Percentiles rank a stretch among this genome's conserved stretches.
Conservation (phyloP, 2,329 filamentous ascomycete genomes). For the Epichloe elymi region DNA sequence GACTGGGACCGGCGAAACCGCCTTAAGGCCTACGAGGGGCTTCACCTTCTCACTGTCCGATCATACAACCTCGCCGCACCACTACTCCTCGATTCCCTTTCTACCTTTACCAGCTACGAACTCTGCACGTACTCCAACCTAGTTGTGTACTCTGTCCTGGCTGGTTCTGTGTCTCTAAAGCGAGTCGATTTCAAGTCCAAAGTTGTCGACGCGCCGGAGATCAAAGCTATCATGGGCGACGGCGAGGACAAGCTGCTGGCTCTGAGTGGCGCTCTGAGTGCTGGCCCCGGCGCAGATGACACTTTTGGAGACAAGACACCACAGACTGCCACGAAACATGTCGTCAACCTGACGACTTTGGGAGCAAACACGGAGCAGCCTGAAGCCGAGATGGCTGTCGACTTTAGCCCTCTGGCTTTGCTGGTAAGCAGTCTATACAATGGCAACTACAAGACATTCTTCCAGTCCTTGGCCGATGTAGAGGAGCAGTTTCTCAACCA, state of each 20-base stretch:
- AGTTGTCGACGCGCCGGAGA: constrained; percentile 95
- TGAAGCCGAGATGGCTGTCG: constrained; percentile 68
- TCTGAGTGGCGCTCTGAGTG: constrained; percentile 65
- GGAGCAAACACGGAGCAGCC: constrained; percentile 58
- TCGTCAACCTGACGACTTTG: constrained; percentile 79
- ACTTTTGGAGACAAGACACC: constrained; percentile 50
- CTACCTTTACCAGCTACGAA: constrained; percentile 97
- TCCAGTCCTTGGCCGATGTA: constrained; percentile 74
- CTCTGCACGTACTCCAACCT: constrained; percentile 92
- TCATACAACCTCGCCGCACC: constrained; percentile 84
- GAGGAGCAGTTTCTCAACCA: constrained; percentile 90
- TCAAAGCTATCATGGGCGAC: constrained; percentile 89
- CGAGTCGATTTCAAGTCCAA: constrained; percentile 98
- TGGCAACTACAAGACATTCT: constrained; percentile 90
- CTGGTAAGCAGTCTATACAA: constrained; percentile 86
- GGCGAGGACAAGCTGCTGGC: constrained; percentile 79
- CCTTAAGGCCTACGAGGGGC: constrained; percentile 94
- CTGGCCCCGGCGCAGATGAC: constrained; percentile 69
- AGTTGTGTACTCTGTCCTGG: constrained; percentile 90
- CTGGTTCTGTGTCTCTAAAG: constrained; percentile 87
- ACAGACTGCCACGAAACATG: constrained; percentile 39
- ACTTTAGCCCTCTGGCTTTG: constrained; percentile 78
- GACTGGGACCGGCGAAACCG: constrained; percentile 98
- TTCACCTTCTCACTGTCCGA: constrained; percentile 84
- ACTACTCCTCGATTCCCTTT: constrained; percentile 88